Conservation (phyloP, 148 eudicot genomes). For the Polygonum aviculare region DNA sequence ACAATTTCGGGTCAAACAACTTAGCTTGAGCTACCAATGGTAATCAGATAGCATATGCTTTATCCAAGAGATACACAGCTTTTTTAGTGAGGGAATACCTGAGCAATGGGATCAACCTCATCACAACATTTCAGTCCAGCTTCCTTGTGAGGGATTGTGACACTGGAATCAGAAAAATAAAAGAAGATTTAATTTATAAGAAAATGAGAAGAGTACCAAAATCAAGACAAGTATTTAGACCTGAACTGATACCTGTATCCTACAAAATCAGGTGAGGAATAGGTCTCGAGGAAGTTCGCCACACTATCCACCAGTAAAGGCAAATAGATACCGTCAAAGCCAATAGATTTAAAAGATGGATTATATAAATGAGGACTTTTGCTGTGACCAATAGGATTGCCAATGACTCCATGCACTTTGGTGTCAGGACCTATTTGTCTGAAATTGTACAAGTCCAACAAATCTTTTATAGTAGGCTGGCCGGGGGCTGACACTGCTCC, state of each 20-base stretch:
- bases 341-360: constrained; percentile 47
- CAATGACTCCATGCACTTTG: constrained; percentile 71
- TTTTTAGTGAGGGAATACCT: constrained; percentile 14
- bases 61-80: background rate
- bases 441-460: constrained; percentile 63
- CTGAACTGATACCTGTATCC: constrained; percentile 55
- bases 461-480: constrained; percentile 68
- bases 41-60: background rate
- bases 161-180: constrained; percentile 15
- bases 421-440: constrained; percentile 62
- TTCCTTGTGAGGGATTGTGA: constrained; percentile 38
- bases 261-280: constrained; percentile 64
- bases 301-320: constrained; percentile 71
- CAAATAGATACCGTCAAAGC: constrained; percentile 66
- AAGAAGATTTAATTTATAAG: background rate
- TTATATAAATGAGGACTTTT: constrained; percentile 70
- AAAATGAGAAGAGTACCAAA: background rate
- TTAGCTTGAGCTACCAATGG: background rate
- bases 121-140: constrained; percentile 36
- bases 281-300: constrained; percentile 47
- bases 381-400: constrained; percentile 87
- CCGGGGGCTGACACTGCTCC: constrained; percentile 88
- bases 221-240: background rate
- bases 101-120: constrained; percentile 36
- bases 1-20: background rate